Evolutionary conservation across 257 asterid species (phyloP).

Genomic region (Agastache rugosa): DNA sequence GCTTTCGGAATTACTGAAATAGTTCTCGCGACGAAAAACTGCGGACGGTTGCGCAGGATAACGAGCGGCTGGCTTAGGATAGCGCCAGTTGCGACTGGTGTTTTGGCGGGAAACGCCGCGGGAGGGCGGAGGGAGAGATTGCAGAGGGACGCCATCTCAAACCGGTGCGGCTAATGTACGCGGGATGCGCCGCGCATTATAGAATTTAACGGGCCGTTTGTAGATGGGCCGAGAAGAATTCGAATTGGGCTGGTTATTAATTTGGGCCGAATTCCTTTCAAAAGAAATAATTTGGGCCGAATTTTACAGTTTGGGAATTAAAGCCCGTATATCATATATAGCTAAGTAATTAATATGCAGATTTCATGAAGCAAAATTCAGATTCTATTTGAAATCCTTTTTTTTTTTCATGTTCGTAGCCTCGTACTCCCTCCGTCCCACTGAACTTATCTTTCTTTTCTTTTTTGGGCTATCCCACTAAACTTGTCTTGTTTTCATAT

Average conservation of each 20-base stretch:
- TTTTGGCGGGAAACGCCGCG: conserved; percentile 54
- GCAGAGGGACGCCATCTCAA: conserved; percentile 36
- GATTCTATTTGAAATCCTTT: too few species aligned
- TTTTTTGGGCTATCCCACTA: too few species aligned
- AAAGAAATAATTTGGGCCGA: neutral
- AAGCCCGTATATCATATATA: neutral
- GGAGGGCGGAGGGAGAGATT: conserved; percentile 36
- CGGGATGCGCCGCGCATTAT: neutral
- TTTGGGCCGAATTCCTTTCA: neutral
- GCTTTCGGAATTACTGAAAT: conserved; percentile 37
- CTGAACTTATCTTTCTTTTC: too few species aligned
- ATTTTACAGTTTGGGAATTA: neutral
- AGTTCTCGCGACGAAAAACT: conserved; percentile 16
- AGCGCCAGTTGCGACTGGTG: conserved; percentile 18
- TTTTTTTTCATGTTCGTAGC: too few species aligned
- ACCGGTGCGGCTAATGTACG: conserved; percentile 11
- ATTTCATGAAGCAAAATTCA: too few species aligned
- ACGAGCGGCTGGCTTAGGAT: conserved; percentile 24
- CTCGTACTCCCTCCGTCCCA: too few species aligned
- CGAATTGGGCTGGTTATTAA: neutral
- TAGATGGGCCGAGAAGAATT: neutral
- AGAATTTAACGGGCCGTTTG: neutral
- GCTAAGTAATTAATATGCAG: neutral
- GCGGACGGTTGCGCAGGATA: conserved; percentile 33
- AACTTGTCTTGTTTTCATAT: too few species aligned